Evolutionary conservation across 2,329 filamentous ascomycete genomes (phyloP), one percentile per base, ranked within the genome.

Genomic region (Aspergillus unguis): DNA sequence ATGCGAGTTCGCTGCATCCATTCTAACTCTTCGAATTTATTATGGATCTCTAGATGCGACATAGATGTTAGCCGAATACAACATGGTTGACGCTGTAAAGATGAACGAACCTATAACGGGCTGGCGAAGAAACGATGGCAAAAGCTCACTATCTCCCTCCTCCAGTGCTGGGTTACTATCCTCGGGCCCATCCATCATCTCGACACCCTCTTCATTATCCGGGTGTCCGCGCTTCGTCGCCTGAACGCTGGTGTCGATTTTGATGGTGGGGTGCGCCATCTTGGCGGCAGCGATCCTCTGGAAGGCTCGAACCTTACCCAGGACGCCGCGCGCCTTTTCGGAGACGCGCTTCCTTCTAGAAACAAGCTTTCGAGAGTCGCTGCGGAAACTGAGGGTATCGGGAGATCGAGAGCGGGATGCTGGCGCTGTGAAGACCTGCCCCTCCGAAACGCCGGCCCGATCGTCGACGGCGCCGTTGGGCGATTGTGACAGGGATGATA

Each of bases 11-110:
- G 73, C 70, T 86, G 79, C 62, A 81, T 73, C 80, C 79, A 81
- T 72, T 85, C 77, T 40, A 88, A 73, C 54, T 84, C 80, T 52
- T 78, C 71, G 65, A 86, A 87, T 63, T 83, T 85, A 52, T 74
- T 68, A 54, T 78, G 75, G 45, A 86, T 76, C 51, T 85, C 83
- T 84, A 62, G 31, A 29, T 41, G 51, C 56, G 43, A 53, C 47
- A 50, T 4, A 43, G 11, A 6, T 25, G 29, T 59, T 53, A 61
- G 57, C 43, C 7, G 9, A 47, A 7, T 32, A 28, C 4, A 17
- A n/a, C 5, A n/a, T 36, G 7, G 23, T 23, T 27, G 10, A 36
- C 17, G n/a, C 26, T 9, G 26, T 37, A 28, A 17, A 17, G 6
- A 35, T 44, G 52, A 56, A 70, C 69, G 65, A 40, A 75, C 72